Percentiles rank a stretch among this genome's conserved stretches.
Conservation (phyloP, 2,329 filamentous ascomycete genomes). For the Penicillium sp. region DNA sequence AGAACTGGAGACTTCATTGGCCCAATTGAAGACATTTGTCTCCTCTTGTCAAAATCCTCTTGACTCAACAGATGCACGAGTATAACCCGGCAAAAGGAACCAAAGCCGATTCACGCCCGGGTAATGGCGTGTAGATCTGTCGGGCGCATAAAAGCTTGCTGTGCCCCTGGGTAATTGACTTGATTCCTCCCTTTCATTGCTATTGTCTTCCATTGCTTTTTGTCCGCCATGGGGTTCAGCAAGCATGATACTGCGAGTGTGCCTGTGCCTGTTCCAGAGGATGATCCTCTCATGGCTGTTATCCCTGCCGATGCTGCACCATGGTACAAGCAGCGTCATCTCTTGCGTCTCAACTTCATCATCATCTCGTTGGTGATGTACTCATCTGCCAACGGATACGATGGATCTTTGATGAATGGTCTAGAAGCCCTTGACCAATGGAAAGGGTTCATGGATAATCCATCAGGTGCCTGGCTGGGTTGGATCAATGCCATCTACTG, state of each 20-base stretch:
- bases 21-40: not conserved
- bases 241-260: not conserved
- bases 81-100: not conserved
- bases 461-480: conserved; percentile 4
- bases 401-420: conserved; percentile 12
- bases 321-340: conserved; percentile 9
- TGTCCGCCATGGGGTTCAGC: not conserved
- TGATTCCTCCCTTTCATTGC: not conserved
- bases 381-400: conserved; percentile 9
- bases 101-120: no score
- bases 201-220: not conserved
- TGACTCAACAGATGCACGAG: not conserved
- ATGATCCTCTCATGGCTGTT: conserved; percentile 10
- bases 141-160: not conserved
- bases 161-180: not conserved
- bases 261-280: not conserved
- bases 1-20: not conserved
- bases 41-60: not conserved
- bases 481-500: conserved; percentile 29
- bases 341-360: conserved; percentile 8
- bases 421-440: conserved; percentile 8
- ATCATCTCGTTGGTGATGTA: conserved; percentile 8
- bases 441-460: conserved; percentile 9
- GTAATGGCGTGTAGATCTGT: no score
- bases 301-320: conserved; percentile 1